Conservation (phyloP, 345 rosid species). For the Acer negundo region DNA sequence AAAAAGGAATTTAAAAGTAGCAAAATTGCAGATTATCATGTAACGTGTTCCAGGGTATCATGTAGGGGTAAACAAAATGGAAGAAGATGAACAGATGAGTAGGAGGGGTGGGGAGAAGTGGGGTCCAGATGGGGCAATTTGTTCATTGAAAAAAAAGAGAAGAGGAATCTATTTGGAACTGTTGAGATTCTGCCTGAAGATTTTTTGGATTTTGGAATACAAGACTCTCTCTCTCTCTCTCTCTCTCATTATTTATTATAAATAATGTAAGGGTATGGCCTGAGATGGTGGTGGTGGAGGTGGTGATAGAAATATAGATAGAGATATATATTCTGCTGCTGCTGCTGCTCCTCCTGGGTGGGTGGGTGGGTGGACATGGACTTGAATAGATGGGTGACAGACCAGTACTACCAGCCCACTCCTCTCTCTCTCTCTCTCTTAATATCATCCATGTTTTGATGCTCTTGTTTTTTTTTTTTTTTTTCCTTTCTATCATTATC, state of each 20-base stretch:
- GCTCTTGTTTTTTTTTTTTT: background rate
- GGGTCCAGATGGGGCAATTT: constrained; percentile 13
- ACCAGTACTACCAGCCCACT: constrained; percentile 22
- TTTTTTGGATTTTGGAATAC: constrained; percentile 21
- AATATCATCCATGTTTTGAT: constrained; percentile 13
- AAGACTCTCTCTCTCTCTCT: background rate
- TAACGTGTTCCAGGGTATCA: background rate
- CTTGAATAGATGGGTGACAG: constrained; percentile 26
- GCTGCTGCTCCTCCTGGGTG: background rate
- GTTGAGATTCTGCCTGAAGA: constrained; percentile 52
- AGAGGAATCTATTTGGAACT: constrained; percentile 42
- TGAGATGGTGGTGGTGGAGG: background rate
- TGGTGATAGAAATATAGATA: background rate
- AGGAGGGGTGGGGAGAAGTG: background rate
- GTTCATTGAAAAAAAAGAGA: background rate
- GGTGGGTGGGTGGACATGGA: constrained; percentile 18
- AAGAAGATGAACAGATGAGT: background rate
- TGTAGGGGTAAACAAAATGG: background rate
- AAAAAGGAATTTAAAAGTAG: too few species aligned
- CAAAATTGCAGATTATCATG: background rate
- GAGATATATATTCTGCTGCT: background rate
- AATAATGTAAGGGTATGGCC: constrained; percentile 18
- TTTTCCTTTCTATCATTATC: background rate
- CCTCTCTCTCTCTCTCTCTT: background rate
- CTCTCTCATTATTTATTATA: background rate